Evolutionary conservation across 371 early-diverging fungal species (phyloP), one percentile per base, ranked within the genome.

Genomic region (Mucor plumbeus): DNA sequence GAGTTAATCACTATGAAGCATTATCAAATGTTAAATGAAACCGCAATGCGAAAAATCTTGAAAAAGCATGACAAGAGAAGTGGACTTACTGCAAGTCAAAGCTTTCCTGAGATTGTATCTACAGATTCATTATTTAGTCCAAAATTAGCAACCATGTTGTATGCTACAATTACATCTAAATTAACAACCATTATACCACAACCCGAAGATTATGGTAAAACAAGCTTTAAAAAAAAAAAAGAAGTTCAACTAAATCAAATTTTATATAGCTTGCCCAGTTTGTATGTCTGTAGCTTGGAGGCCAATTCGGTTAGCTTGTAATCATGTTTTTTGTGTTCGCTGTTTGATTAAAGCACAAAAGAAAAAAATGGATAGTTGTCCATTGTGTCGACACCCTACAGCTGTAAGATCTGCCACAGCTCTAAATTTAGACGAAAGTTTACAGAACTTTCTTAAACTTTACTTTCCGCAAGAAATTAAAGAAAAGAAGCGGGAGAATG

Each of bases 41-140:
- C 88, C 6, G 92, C 92, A 5, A 87, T 93, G 70, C 85, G 86
- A 56, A 94, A 94, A 75, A 92, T 93, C 11, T 74, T 94, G 21
- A 94, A 94, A 75, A 93, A 94, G 69, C 93, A 93, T 58, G 94
- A 94, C 74, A 94, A 94, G 72, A 87, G 89, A 47, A 91, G 93
- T 31, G 90, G 88, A 6, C 61, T 92, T 35, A 80, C 71, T 15
- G 76, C 84, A 56, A 69, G 77, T 43, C 53, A 71, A 17, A 72
- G 65, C 35, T 83, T 83, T 39, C 77, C 74, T 3, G 71, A 66
- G 19, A 48, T 80, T 31, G 65, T 77, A 9, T 60, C 68, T 2
- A 65, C 71, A 4, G 65, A 72, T n/a, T 39, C 56, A 21, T 56
- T 79, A 9, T 77, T 78, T 33, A 79, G 67, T 54, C 71, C 74